Percentiles rank a stretch among this genome's conserved stretches.
phyloP scores from a whole-genome alignment of 2,329 filamentous ascomycete species.

The Trichoderma semiorbis region DNA sequence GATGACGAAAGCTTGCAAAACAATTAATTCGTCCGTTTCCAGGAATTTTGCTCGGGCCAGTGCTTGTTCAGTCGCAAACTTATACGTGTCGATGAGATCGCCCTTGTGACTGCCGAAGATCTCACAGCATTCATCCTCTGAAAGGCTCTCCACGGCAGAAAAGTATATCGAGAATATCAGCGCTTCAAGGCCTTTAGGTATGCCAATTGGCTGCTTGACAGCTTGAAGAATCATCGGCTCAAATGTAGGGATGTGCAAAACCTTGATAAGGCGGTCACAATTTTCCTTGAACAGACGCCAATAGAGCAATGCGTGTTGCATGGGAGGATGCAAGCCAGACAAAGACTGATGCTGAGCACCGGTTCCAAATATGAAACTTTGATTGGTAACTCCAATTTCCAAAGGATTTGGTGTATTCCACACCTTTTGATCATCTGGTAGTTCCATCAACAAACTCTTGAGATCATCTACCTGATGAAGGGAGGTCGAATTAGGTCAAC shows the following conservation, averaged over 20 bases:
- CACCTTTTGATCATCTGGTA: neutral
- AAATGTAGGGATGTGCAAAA: neutral
- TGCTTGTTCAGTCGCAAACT: neutral
- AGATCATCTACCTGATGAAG: neutral
- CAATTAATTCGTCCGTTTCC: neutral
- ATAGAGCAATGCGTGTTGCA: neutral
- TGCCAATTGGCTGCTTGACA: neutral
- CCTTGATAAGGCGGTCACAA: neutral
- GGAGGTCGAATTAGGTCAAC: neutral
- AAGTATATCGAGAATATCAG: neutral
- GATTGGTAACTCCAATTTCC: neutral
- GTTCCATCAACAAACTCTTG: neutral
- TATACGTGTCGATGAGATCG: neutral
- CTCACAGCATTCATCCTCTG: neutral
- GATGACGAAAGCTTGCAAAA: neutral
- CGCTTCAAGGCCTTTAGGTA: neutral
- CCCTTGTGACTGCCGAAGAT: neutral
- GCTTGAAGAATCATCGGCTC: neutral
- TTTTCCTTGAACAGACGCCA: neutral
- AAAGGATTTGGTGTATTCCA: neutral
- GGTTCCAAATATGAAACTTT: neutral
- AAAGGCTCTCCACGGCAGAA: neutral
- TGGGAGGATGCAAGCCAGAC: neutral
- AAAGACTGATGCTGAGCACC: neutral
- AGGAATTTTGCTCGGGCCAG: neutral